Percentiles rank a stretch among this genome's conserved stretches.
phyloP scores from a whole-genome alignment of 495 filamentous ascomycete species.

The Penicilliopsis zonata region DNA sequence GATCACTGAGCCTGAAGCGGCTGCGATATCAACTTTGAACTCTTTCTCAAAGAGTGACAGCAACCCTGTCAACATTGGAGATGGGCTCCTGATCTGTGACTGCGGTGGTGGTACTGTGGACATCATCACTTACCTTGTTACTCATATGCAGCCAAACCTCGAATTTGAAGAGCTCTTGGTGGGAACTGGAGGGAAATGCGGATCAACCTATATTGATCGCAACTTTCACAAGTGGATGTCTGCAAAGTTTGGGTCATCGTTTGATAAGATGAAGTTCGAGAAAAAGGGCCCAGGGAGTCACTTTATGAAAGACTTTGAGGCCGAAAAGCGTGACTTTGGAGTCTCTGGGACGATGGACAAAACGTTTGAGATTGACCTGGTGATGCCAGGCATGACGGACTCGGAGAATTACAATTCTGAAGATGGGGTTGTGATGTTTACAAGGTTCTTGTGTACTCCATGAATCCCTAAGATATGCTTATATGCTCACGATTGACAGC shows the following conservation, averaged over 20 bases:
- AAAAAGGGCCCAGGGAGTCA: constrained; percentile 8
- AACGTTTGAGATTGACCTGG: constrained; percentile 1
- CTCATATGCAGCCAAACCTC: constrained; percentile 10
- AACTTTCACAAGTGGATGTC: constrained; percentile 34
- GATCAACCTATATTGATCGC: constrained; percentile 39
- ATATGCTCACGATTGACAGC: too few relatives aligned
- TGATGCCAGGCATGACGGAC: constrained; percentile 1
- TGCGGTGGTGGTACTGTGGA: constrained; percentile 32
- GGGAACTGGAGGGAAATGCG: constrained; percentile 29
- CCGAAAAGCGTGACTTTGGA: constrained; percentile 11
- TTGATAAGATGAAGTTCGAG: constrained; percentile 5
- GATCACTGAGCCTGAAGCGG: constrained; percentile 50
- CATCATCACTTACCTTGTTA: constrained; percentile 25
- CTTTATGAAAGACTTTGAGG: constrained; percentile 15
- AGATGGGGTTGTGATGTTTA: constrained; percentile 36
- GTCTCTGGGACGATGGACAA: neutral
- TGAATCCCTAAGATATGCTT: too few relatives aligned
- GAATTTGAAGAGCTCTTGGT: constrained; percentile 10
- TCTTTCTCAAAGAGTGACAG: neutral
- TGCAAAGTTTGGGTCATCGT: constrained; percentile 11
- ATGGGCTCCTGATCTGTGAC: constrained; percentile 14
- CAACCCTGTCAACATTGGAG: constrained; percentile 4
- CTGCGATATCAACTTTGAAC: constrained; percentile 8
- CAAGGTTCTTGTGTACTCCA: too few relatives aligned
- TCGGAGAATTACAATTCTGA: constrained; percentile 5